Conservation (phyloP, 805 yeast species). For the Metahyphopichia silvanorum region DNA sequence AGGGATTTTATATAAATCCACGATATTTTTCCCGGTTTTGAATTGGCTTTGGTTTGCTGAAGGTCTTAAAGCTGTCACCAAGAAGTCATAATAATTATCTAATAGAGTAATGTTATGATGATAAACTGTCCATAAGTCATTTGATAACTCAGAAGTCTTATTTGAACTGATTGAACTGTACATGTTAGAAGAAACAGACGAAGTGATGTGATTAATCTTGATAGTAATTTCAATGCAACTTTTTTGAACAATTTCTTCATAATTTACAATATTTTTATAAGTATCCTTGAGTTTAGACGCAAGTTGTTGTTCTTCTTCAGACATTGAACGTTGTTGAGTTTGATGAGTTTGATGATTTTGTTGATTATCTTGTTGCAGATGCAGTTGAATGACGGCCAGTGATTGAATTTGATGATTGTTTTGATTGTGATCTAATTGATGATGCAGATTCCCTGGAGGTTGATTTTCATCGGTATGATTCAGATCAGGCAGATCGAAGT, state of each 20-base stretch:
- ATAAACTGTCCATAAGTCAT: conserved; percentile 70
- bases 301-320: conserved; percentile 62
- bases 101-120: conserved; percentile 62
- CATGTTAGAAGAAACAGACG: conserved; percentile 10
- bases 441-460: conserved; percentile 1
- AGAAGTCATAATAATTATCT: conserved; percentile 69
- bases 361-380: conserved; percentile 12
- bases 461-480: conserved; percentile 22
- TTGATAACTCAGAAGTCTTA: conserved; percentile 46
- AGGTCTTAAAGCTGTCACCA: conserved; percentile 68
- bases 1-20: conserved; percentile 73
- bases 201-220: conserved; percentile 35
- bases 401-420: conserved; percentile 5
- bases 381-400: too few relatives aligned
- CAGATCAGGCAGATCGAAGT: conserved; percentile 40
- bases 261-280: conserved; percentile 63
- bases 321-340: conserved; percentile 30
- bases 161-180: conserved; percentile 12
- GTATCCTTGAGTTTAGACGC: conserved; percentile 74
- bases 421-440: conserved; percentile 1
- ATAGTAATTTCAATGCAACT: conserved; percentile 59
- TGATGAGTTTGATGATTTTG: conserved; percentile 7
- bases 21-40: conserved; percentile 73
- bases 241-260: conserved; percentile 67
- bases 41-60: conserved; percentile 47